Base-by-base conservation (phyloP, 257 asterid species). In the Ligustrum vulgare region DNA sequence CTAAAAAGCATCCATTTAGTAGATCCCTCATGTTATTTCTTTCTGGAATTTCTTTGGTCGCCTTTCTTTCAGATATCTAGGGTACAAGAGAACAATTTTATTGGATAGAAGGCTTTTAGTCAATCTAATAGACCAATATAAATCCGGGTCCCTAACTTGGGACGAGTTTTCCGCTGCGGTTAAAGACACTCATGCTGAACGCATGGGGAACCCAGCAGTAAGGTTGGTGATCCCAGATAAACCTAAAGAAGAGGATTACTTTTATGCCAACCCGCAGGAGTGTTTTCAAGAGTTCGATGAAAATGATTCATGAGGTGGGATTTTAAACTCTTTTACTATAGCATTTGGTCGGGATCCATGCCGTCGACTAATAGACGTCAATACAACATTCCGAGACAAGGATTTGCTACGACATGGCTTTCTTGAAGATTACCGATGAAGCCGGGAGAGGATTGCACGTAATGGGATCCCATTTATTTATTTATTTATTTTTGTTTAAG, bases 241-340 rank as follows among this genome's bases (percentile, higher is more conserved):
- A 81, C 99, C 99, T 2, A 95, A 95, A 86, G 99, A 95, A 81
- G 99, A 95, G 78, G 99, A 95, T 79, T 95, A 95, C 72, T 95
- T 95, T 75, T 95, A 95, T 4, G 88, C 99, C 82, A 95, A 95
- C 79, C 99, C 99, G 0, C 86, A 85, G 77, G 99, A 95, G 79
- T 95, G 99, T 80, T 84, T 95, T 81, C 86, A 84, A 60, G 81
- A 86, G 25, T 76, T 83, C 22, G 72, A 86, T 7, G 92, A 86
- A 78, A 84, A 87, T 10, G 91, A 87, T 32, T 78, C 83, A 33
- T 79, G 74, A 60, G 22, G 76, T 75, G 84, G 63, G n/a, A 81
- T 82, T 32, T 88, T 82, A 91, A 72, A 72, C 76, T 31, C 10
- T 20, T 43, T 62, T 67, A 72, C 33, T 74, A 73, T 79, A 56